These are phyloP conservation scores for Desmodesmus armatus DNA, from an alignment of 139 green algal genomes.

Conservation along the genomic window DNA sequence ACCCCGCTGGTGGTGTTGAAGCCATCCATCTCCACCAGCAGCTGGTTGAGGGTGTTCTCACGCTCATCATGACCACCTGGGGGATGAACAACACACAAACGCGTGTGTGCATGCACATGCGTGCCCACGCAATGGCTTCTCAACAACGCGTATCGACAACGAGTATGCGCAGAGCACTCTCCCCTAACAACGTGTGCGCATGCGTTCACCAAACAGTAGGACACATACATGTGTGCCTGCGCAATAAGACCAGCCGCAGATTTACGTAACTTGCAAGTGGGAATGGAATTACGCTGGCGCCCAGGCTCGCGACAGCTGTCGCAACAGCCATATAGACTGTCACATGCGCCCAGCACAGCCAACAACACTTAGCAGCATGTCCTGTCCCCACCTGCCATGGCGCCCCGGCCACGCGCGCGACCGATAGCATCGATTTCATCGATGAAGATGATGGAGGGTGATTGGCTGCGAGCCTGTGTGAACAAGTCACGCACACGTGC, in stretches of 20 bases:
- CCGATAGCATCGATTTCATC: conserved; percentile 97
- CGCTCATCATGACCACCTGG: conserved; percentile 96
- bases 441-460: conserved; percentile 98
- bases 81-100: background rate
- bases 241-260: background rate
- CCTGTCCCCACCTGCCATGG: conserved; percentile 68
- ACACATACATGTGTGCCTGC: background rate
- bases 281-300: background rate
- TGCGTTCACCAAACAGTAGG: background rate
- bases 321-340: background rate
- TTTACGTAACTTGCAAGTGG: background rate
- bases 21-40: conserved; percentile 96
- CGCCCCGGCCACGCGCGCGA: conserved; percentile 59
- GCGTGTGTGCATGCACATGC: too few species aligned
- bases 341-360: background rate
- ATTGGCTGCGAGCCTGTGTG: conserved; percentile 84
- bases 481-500: conserved; percentile 97
- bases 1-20: conserved; percentile 92
- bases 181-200: too few species aligned
- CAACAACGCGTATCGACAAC: too few species aligned
- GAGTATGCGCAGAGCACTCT: too few species aligned
- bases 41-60: conserved; percentile 99
- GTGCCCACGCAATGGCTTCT: too few species aligned
- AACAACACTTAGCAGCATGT: background rate
- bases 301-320: background rate